A percentile compares a stretch with the other conserved stretches of the same genome.
phyloP scores from a whole-genome alignment of 805 yeast species.

The Cyberlindnera mississippiensis region DNA sequence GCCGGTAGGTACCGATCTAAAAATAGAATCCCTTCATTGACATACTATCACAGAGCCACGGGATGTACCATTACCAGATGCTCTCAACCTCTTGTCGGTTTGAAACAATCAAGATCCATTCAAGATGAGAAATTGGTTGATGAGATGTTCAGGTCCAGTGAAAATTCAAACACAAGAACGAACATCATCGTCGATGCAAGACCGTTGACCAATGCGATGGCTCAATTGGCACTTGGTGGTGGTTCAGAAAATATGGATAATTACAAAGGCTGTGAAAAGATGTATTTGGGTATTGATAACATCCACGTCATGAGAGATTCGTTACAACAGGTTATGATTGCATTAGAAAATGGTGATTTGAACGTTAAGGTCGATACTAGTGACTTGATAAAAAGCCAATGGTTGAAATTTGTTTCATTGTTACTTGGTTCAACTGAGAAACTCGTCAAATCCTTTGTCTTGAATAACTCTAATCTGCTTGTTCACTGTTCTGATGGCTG shows the following conservation, averaged over 20 bases:
- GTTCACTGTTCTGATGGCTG: slow-evolving; percentile 98
- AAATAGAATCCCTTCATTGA: slow-evolving; percentile 74
- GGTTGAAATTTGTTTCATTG: slow-evolving; percentile 72
- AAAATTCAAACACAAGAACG: slow-evolving; percentile 36
- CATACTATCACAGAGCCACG: slow-evolving; percentile 67
- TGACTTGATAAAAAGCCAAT: slow-evolving; percentile 59
- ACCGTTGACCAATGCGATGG: slow-evolving; percentile 92
- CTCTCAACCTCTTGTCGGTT: slow-evolving; percentile 89
- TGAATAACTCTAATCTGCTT: slow-evolving; percentile 76
- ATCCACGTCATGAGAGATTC: slow-evolving; percentile 94
- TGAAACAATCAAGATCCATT: slow-evolving; percentile 79
- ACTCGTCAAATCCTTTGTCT: slow-evolving; percentile 75
- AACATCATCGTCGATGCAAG: slow-evolving; percentile 87
- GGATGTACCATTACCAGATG: slow-evolving; percentile 82
- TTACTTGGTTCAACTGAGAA: slow-evolving; percentile 73
- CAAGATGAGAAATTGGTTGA: slow-evolving; percentile 85
- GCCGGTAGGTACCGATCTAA: slow-evolving; percentile 87
- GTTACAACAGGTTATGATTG: slow-evolving; percentile 44
- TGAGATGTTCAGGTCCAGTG: slow-evolving; percentile 67
- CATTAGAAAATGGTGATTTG: slow-evolving; percentile 29
- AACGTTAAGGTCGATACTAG: slow-evolving; percentile 65
- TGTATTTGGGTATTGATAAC: slow-evolving; percentile 88
- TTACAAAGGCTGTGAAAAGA: slow-evolving; percentile 64
- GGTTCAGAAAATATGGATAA: slow-evolving; percentile 93
- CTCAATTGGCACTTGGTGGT: slow-evolving; percentile 96